Percentiles rank a stretch among this genome's conserved stretches.
Evolutionary conservation across 768 basidiomycete genomes (phyloP).

Genomic region (Lactifluus subvellereus): DNA sequence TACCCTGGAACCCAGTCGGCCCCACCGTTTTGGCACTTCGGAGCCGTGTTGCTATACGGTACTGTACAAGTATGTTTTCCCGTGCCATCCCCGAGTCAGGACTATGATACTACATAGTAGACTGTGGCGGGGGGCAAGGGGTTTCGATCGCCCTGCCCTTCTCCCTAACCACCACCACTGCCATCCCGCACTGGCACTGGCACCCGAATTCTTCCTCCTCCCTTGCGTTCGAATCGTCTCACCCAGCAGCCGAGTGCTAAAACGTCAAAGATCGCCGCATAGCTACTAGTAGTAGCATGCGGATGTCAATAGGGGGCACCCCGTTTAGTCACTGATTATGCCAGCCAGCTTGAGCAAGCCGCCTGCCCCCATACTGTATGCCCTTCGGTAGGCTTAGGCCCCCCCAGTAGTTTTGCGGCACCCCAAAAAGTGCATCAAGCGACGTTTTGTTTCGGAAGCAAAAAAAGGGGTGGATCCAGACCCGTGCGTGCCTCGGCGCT

Average conservation of each 20-base stretch:
- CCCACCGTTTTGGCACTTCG: background rate
- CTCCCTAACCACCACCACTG: constrained; percentile 6
- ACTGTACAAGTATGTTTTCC: background rate
- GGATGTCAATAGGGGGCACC: background rate
- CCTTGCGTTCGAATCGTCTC: background rate
- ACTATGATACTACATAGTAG: background rate
- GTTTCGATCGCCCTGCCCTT: background rate
- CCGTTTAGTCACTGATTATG: background rate
- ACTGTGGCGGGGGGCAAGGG: background rate
- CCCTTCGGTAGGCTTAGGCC: background rate
- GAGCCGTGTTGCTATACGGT: background rate
- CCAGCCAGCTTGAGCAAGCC: background rate
- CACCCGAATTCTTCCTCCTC: background rate
- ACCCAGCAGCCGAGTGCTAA: background rate
- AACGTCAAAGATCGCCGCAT: background rate
- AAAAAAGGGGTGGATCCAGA: background rate
- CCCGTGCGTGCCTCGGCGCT: background rate
- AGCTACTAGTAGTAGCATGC: background rate
- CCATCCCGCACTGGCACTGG: background rate
- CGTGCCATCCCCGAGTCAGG: background rate
- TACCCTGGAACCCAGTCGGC: background rate
- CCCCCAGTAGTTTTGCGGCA: background rate
- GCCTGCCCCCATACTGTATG: background rate
- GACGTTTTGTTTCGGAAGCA: background rate
- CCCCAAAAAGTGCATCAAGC: constrained; percentile 5